Base-by-base conservation (phyloP, 768 basidiomycete genomes). In the Cystobasidium onofrii region DNA sequence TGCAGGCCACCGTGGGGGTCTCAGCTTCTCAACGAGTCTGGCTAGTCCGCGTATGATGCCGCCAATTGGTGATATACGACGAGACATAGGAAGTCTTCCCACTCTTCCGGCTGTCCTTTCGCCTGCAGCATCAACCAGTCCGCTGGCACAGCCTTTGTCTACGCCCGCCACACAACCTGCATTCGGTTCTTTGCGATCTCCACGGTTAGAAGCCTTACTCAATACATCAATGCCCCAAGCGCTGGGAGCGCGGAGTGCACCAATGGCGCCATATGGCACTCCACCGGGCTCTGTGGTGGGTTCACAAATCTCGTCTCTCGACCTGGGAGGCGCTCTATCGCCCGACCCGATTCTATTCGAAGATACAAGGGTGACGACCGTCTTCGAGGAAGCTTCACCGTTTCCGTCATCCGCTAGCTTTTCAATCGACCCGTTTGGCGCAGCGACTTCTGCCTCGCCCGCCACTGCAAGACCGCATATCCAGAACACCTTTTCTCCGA, bases 281-380 rank as follows among this genome's bases (percentile, higher is more conserved):
- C 57, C 57, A 4, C 20, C 46, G 10, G 46, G 57, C 57, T 29
- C 57, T 6, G 25, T 60, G 2, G 57, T 27, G 27, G 29, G 27
- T 2, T 27, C 57, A 20, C 57, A 27, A 60, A 60, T 60, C 29
- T 34, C 25, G 57, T 29, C 57, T 4, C 31, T 27, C 12, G 33
- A 50, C 18, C 18, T 50, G 10, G 57, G 25, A 4, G 17, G 23
- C 15, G 57, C 27, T 12, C 33, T 29, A 4, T 60, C 57, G 17
- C 57, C 57, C 25, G 57, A 60, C 33, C 57, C 57, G 6, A 27
- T 60, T 23, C 57, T 60, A 9, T 60, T 60, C 57, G 57, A 60
- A 60, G 46, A 50, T 50, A 17, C 46, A 3, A 50, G 46, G 18
- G 20, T 17, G 4, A 15, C 46, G 4, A 50, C 46, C 46, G n/a